A percentile compares a stretch with the other conserved stretches of the same genome.
phyloP scores from a whole-genome alignment of 139 green algal species.

The Tetraselmis striata region DNA sequence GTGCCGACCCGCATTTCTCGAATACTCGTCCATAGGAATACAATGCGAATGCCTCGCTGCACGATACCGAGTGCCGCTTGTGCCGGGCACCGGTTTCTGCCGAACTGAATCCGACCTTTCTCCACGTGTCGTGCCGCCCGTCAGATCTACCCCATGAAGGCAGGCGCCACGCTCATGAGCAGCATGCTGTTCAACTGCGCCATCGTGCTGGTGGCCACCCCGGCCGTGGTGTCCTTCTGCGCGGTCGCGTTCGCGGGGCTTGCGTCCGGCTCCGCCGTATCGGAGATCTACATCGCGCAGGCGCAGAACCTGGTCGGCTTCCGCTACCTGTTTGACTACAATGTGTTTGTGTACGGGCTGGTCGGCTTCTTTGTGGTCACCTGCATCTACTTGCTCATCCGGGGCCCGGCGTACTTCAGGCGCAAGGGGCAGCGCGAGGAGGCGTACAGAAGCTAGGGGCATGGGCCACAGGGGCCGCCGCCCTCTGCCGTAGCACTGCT shows the following conservation, averaged over 20 bases:
- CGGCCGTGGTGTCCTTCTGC: conserved; percentile 92
- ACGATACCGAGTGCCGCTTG: no score
- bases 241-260: conserved; percentile 30
- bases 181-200: conserved; percentile 92
- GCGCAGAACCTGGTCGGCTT: not conserved
- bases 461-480: no score
- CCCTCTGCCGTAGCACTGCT: no score
- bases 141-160: conserved; percentile 78
- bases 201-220: conserved; percentile 80
- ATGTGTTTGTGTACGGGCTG: not conserved
- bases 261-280: not conserved
- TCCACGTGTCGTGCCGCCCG: no score
- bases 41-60: no score
- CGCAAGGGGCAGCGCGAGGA: not conserved
- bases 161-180: conserved; percentile 85
- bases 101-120: no score
- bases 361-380: not conserved
- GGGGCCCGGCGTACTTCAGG: not conserved
- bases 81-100: no score
- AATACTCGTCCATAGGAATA: no score
- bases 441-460: not conserved
- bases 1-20: no score
- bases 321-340: not conserved
- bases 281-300: not conserved
- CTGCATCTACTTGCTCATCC: not conserved